Evolutionary conservation across 2,329 filamentous ascomycete genomes (phyloP), one percentile per base, ranked within the genome.

Genomic region (Colletotrichum sp.): DNA sequence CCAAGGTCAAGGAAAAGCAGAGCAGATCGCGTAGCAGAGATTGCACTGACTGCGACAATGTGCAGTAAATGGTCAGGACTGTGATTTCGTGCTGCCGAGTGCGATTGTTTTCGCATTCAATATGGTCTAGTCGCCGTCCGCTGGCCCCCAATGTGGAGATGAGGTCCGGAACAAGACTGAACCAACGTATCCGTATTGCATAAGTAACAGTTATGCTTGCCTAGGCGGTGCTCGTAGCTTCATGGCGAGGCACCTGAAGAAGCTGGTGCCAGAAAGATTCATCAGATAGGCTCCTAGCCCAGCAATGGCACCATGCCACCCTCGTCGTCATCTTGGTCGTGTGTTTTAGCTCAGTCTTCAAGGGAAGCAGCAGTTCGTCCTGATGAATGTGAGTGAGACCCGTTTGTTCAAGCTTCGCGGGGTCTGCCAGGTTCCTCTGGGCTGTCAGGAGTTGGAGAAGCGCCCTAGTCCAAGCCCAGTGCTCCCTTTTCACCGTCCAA

Each of bases 381-480:
- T 34, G 71, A 74, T 34, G 43, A 48, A n/a, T 36, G 71, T 34
- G 43, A 48, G 24, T 52, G 71, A 76, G 74, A 71, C 67, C 66
- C 65, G 28, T 61, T 71, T 63, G 74, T 60, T 74, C 74, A 76
- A 76, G 71, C 74, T 75, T 71, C 74, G 74, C 55, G 74, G 74
- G 74, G 74, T 63, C 67, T 71, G 71, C 74, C 66, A 75, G 71
- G 66, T 71, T 75, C 63, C 65, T 63, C 30, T 68, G 67, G 74
- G 39, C 34, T 74, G 71, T 71, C 74, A 67, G 15, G 16, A 39
- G 43, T 69, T 67, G 63, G 60, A 52, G 74, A 71, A 70, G 16
- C 30, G 63, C 74, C 55, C 64, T 68, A 43, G 65, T 30, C 64
- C 64, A 21, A 74, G 71, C 43, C 21, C 28, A 61, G 70, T 65